A percentile compares a stretch with the other conserved stretches of the same genome.
phyloP scores from a whole-genome alignment of 2,329 filamentous ascomycete species.

The Aspergillus pseudonomiae region DNA sequence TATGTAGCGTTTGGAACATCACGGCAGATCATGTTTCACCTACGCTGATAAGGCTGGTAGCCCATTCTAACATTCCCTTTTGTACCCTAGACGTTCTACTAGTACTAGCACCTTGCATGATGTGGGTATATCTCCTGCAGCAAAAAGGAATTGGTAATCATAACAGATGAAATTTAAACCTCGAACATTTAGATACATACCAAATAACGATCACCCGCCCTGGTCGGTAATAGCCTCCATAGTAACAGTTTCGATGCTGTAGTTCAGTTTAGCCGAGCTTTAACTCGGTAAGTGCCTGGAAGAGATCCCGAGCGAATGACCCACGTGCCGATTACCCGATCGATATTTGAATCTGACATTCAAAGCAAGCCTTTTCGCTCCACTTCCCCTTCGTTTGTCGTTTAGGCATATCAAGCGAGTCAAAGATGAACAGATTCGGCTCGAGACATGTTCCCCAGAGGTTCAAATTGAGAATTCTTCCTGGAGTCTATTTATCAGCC shows the following conservation, averaged over 20 bases:
- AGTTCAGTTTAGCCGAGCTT: neutral
- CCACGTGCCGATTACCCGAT: slow-evolving; percentile 4
- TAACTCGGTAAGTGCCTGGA: slow-evolving; percentile 1
- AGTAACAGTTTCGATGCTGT: neutral
- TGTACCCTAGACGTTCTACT: neutral
- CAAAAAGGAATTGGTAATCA: neutral
- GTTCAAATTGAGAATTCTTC: neutral
- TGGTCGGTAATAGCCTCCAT: neutral
- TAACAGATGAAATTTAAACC: neutral
- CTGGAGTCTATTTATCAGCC: neutral
- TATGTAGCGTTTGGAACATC: neutral
- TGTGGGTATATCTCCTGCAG: neutral
- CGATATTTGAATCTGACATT: neutral
- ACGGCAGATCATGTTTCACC: neutral
- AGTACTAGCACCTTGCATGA: neutral
- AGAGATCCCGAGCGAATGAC: neutral
- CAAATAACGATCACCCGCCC: neutral
- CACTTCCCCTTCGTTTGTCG: neutral
- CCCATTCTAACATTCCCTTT: neutral
- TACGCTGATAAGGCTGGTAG: neutral
- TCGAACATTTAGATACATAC: neutral
- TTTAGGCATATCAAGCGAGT: neutral
- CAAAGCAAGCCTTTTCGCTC: neutral
- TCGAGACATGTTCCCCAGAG: neutral
- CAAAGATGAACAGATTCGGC: neutral